Conservation (phyloP, 306 rosid genomes). For the Myrica gale region DNA sequence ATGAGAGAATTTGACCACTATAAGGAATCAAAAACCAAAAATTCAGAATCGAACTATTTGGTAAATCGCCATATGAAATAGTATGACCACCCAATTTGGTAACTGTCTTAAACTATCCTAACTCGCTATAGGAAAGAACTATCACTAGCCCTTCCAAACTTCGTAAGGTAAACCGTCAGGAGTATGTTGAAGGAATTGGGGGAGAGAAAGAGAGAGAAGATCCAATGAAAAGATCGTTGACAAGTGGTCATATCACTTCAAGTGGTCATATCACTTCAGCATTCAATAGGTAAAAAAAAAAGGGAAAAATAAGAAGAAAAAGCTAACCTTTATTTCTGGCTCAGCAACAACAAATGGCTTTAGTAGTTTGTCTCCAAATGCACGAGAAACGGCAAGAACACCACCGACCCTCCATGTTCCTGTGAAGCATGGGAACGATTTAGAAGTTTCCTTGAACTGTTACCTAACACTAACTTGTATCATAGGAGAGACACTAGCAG, state of each 20-base stretch:
- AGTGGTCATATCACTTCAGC: constrained; percentile 5
- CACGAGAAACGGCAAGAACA: constrained; percentile 90
- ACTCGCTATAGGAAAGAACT: too few relatives aligned
- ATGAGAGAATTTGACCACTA: too few relatives aligned
- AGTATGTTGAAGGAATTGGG: too few relatives aligned
- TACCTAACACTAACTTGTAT: background rate
- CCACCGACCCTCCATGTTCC: constrained; percentile 99
- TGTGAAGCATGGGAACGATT: constrained; percentile 27
- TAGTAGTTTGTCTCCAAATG: constrained; percentile 84
- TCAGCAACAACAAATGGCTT: constrained; percentile 87
- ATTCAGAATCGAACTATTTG: too few relatives aligned
- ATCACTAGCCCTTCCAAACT: too few relatives aligned
- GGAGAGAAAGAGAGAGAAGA: too few relatives aligned
- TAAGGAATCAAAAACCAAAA: too few relatives aligned
- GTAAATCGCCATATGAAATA: too few relatives aligned
- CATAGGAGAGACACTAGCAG: background rate
- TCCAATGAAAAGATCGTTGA: too few relatives aligned
- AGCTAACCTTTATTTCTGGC: constrained; percentile 79
- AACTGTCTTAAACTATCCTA: too few relatives aligned
- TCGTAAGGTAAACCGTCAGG: too few relatives aligned
- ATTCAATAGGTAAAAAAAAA: background rate
- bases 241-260: constrained; percentile 11
- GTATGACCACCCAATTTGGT: too few relatives aligned
- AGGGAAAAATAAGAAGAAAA: background rate
- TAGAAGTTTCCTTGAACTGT: background rate